phyloP scores from a whole-genome alignment of 805 yeast species.

The Lipomyces yamadae region DNA sequence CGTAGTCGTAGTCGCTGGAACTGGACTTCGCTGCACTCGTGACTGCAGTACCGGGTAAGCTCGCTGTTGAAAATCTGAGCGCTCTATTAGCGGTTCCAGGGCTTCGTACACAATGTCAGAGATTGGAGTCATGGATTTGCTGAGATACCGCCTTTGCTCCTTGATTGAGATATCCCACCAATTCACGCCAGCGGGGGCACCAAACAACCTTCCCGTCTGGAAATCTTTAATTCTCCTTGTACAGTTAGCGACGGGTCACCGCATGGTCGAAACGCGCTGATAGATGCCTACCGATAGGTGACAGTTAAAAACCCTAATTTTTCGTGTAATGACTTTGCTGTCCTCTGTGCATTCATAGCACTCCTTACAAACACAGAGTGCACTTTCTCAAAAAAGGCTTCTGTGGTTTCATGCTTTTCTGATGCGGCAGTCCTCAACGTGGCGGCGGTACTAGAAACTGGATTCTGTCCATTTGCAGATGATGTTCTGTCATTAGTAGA shows the following conservation, averaged over 20 bases:
- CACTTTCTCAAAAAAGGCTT: conserved; percentile 25
- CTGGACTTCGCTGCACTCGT: not conserved
- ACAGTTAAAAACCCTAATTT: conserved; percentile 30
- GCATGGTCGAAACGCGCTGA: not conserved
- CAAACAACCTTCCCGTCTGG: conserved; percentile 19
- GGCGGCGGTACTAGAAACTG: conserved; percentile 11
- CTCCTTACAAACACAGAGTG: conserved; percentile 21
- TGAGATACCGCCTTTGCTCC: conserved; percentile 27
- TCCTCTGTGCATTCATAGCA: conserved; percentile 28
- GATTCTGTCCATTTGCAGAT: conserved; percentile 5
- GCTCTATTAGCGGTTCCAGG: conserved; percentile 16
- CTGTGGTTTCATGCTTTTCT: conserved; percentile 21
- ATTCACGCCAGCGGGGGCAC: conserved; percentile 19
- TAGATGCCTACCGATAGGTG: conserved; percentile 17
- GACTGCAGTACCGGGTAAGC: not conserved
- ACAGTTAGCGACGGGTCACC: not conserved
- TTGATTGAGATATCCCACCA: conserved; percentile 30
- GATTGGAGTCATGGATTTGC: conserved; percentile 29
- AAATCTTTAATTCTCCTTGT: conserved; percentile 26
- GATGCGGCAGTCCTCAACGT: not conserved
- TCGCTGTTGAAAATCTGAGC: conserved; percentile 7
- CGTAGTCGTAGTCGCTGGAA: conserved; percentile 1
- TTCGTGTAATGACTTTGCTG: conserved; percentile 29
- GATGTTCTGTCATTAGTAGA: not conserved
- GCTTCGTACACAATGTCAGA: conserved; percentile 25